Percentiles rank a stretch among this genome's conserved stretches.
phyloP scores from a whole-genome alignment of 176 grass and related monocot genomes.

The Cymbopogon citratus region DNA sequence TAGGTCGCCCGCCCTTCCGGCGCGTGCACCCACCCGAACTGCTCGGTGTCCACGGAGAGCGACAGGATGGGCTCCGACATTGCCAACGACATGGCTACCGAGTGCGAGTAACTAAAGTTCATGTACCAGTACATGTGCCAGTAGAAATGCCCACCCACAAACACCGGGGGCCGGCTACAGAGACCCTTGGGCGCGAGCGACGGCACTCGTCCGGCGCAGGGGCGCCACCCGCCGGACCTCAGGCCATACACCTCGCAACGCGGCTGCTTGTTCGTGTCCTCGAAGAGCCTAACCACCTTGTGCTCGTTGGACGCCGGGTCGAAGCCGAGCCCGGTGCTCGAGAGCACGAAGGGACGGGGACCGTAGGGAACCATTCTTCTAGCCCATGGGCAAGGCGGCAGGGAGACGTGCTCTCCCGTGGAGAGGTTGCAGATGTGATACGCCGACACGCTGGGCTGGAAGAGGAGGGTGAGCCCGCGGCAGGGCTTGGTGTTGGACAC shows the following conservation, averaged over 20 bases:
- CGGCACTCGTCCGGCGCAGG: background rate
- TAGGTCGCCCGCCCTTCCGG: background rate
- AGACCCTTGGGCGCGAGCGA: background rate
- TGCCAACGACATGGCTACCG: no score
- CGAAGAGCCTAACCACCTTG: background rate
- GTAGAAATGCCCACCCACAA: background rate
- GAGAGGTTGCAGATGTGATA: background rate
- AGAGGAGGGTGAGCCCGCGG: background rate
- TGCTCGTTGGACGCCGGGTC: background rate
- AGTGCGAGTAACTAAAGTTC: background rate
- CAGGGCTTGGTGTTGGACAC: background rate
- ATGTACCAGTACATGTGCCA: background rate
- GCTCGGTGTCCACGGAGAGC: background rate
- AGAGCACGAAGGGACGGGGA: background rate
- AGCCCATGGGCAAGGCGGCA: background rate
- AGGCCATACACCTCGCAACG: background rate
- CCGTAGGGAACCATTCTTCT: accelerated
- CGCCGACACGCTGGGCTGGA: background rate
- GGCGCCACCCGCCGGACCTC: background rate
- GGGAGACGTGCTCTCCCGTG: background rate
- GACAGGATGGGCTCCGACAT: background rate
- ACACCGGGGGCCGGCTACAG: background rate
- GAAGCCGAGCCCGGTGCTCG: background rate
- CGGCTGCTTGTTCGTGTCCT: background rate
- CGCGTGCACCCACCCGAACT: background rate